Evolutionary conservation across 2,329 filamentous ascomycete species (phyloP).

Genomic region (Anisogramma anomala): DNA sequence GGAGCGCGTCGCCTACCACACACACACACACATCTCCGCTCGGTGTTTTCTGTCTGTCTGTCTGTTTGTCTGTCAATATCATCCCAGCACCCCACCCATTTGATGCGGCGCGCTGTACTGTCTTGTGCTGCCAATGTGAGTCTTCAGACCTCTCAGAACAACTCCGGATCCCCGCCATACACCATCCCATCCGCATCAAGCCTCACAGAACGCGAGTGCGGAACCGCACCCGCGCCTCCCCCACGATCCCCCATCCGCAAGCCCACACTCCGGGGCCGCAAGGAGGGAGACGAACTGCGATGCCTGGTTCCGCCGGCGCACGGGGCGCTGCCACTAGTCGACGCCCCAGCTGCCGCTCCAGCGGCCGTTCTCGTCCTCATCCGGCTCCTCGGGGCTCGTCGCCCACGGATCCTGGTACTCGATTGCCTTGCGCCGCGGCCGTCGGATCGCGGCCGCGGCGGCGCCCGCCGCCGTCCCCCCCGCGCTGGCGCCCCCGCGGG

Average conservation of each 20-base stretch:
- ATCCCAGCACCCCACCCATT: too few relatives aligned
- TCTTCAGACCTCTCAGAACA: neutral
- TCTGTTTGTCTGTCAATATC: too few relatives aligned
- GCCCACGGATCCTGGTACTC: constrained; percentile 15
- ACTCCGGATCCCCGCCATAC: constrained; percentile 1
- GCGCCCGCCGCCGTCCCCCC: neutral
- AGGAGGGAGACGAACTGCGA: neutral
- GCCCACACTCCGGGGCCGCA: too few relatives aligned
- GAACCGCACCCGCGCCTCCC: neutral
- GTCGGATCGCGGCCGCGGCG: constrained; percentile 6
- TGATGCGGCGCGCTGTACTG: too few relatives aligned
- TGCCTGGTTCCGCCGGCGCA: neutral
- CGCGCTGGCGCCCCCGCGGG: constrained; percentile 4
- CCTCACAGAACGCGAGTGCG: neutral
- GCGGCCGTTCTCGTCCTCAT: constrained; percentile 15
- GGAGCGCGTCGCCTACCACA: too few relatives aligned
- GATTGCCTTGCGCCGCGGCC: constrained; percentile 11
- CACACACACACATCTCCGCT: too few relatives aligned
- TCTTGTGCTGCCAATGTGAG: too few relatives aligned
- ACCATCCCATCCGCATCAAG: constrained; percentile 2
- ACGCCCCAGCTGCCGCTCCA: constrained; percentile 23
- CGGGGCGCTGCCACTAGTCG: constrained; percentile 19
- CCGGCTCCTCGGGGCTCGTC: constrained; percentile 14
- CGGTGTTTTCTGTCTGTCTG: too few relatives aligned
- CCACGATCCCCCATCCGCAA: too few relatives aligned